Conservation (phyloP, 495 filamentous ascomycete genomes). For the Trichoderma erinaceum region DNA sequence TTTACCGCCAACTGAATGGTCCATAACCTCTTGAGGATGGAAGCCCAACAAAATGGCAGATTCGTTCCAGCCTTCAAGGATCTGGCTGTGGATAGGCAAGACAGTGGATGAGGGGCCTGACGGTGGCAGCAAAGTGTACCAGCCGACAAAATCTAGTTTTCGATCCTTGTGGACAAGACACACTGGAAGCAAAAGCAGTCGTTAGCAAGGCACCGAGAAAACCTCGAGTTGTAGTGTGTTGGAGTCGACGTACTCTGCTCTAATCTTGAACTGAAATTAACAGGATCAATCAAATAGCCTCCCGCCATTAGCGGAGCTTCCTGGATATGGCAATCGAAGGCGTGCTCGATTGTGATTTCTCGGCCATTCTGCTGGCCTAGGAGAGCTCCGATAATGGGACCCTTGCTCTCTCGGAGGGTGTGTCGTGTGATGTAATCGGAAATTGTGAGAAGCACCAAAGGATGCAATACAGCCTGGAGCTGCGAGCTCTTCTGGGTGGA, state of each 20-base stretch:
- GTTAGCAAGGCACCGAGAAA: not conserved
- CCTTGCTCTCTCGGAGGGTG: slow-evolving; percentile 63
- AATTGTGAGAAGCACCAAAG: slow-evolving; percentile 89
- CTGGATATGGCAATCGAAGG: slow-evolving; percentile 68
- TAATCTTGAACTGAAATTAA: slow-evolving; percentile 74
- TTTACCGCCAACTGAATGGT: slow-evolving; percentile 59
- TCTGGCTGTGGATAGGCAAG: slow-evolving; percentile 69
- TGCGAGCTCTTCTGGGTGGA: slow-evolving; percentile 57
- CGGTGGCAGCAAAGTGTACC: slow-evolving; percentile 79
- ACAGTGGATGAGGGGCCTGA: slow-evolving; percentile 62
- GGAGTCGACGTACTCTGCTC: slow-evolving; percentile 64
- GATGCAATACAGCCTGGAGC: slow-evolving; percentile 80
- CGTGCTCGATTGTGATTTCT: slow-evolving; percentile 85
- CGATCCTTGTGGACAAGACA: slow-evolving; percentile 83
- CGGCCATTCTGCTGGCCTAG: slow-evolving; percentile 87
- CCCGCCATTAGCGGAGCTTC: slow-evolving; percentile 40
- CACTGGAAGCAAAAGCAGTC: slow-evolving; percentile 22
- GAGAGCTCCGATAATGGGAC: slow-evolving; percentile 78
- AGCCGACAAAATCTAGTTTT: slow-evolving; percentile 81
- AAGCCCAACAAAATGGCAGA: slow-evolving; percentile 83
- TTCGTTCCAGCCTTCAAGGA: slow-evolving; percentile 71
- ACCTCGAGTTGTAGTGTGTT: not conserved
- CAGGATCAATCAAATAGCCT: slow-evolving; percentile 48
- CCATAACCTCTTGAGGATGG: slow-evolving; percentile 55
- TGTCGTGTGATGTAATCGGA: slow-evolving; percentile 94